Base-by-base conservation (phyloP, 2,329 filamentous ascomycete genomes). In the Capronia coronata region DNA sequence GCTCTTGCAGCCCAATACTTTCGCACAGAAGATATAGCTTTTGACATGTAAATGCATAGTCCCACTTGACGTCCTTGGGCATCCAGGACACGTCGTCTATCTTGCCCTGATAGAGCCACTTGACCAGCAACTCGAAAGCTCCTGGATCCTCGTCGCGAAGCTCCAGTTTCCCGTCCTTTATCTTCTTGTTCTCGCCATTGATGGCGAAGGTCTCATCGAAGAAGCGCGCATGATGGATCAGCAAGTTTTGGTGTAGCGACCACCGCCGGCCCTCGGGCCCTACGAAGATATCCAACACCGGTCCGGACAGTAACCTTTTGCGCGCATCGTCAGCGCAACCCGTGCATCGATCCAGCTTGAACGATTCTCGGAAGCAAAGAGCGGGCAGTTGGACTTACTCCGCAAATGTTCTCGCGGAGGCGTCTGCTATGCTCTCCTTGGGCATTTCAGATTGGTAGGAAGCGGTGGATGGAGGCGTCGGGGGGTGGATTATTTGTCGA, bases 81-180 rank as follows among this genome's bases (percentile, higher is more conserved):
- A 75, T 63, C 40, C 69, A 64, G 3, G 70, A 70, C 16, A 73
- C 70, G 54, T 76, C 70, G 51, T 77, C 73, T 40, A 77, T 68
- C 38, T 65, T 70, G 44, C 75, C 75, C 60, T 77, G 75, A 48
- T 78, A 78, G 7, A 78, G 66, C 75, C 74, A 78, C 62, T 77
- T 77, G 4, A 77, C 73, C 13, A 78, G 67, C 51, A 77, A 61
- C 60, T 76, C 74, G 57, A 77, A 78, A 19, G 75, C 75, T 6
- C 64, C 63, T 2, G 75, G 72, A 47, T 76, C 74, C 22, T 75
- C 66, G 10, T 76, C 68, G 14, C 66, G 66, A 16, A 78, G 64
- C 32, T 76, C 72, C 22, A 77, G 59, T 46, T 61, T 69, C 30
- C 62, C 61, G 21, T 64, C 61, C 43, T 66, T 64, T 38, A 57